Evolutionary conservation across 306 rosid genomes (phyloP).

Genomic region (Corylus americana): DNA sequence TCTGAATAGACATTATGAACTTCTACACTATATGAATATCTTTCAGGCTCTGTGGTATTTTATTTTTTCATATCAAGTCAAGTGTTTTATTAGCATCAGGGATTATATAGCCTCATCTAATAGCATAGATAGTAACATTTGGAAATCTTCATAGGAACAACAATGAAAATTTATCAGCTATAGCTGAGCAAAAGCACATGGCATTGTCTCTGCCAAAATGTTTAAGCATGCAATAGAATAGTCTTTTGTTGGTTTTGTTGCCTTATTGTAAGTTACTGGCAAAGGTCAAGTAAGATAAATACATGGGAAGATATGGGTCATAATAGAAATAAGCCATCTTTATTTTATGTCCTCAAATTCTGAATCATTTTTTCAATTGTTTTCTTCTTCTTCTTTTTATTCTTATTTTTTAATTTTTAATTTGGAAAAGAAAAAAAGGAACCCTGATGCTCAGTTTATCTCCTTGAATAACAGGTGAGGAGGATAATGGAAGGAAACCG

Average conservation of each 20-base stretch:
- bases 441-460: background rate
- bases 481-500: constrained; percentile 98
- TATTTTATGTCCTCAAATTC: background rate
- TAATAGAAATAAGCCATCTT: background rate
- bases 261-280: background rate
- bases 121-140: background rate
- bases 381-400: background rate
- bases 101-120: background rate
- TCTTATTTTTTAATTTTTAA: no score
- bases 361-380: background rate
- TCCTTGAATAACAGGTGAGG: constrained; percentile 62
- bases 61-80: background rate
- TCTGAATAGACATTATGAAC: background rate
- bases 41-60: background rate
- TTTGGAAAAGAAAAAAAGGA: background rate
- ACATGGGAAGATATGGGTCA: background rate
- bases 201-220: background rate
- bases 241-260: background rate
- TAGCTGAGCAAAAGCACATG: constrained; percentile 1
- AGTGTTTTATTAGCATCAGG: background rate
- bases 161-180: background rate
- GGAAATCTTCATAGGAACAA: background rate
- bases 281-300: background rate
- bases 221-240: background rate
- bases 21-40: background rate